Evolutionary conservation across 2,329 filamentous ascomycete genomes (phyloP), one percentile per base, ranked within the genome.

Genomic region (Spiromastix sp.): DNA sequence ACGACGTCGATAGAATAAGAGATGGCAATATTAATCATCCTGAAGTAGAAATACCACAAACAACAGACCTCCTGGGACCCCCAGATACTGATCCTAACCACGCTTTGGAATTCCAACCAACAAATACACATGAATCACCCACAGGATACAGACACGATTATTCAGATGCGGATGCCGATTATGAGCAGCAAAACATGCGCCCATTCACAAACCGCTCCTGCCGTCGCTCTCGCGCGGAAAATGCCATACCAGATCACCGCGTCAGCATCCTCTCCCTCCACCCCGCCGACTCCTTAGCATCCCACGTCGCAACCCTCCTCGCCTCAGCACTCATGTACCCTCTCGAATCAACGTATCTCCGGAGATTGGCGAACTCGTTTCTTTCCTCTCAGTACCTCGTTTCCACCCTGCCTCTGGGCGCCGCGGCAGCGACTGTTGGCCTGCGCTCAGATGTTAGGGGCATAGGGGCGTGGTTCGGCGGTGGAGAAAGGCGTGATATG

Each of bases 201-300:
- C 21, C 21, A n/a, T n/a, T 24, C 7, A 24, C 43, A 16, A 36
- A 48, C 15, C 46, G 42, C 5, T 36, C 38, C 18, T 41, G 45
- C 19, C 42, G 41, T 20, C 45, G 30, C 40, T 25, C 33, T 36
- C 29, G n/a, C 21, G 7, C n/a, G n/a, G 21, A 24, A n/a, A 7
- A 38, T 11, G 34, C 38, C 11, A 32, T 46, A 19, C 40, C 43
- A 7, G 45, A 54, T 15, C 60, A 62, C 42, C 53, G 60, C 30
- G 54, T 65, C 11, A 65, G 60, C 3, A 56, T 63, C 11, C 57
- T 65, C 17, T 64, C 60, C 3, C 56, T 55, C 6, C 56, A 60
- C 21, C 58, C 60, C 4, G 55, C 58, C 8, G 60, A 64, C 42
- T 57, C 60, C 5, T 50, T 65, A 17, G 54, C 61, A 13, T 62